phyloP scores from a whole-genome alignment of 2,329 filamentous ascomycete genomes.

The Phoma herbarum region DNA sequence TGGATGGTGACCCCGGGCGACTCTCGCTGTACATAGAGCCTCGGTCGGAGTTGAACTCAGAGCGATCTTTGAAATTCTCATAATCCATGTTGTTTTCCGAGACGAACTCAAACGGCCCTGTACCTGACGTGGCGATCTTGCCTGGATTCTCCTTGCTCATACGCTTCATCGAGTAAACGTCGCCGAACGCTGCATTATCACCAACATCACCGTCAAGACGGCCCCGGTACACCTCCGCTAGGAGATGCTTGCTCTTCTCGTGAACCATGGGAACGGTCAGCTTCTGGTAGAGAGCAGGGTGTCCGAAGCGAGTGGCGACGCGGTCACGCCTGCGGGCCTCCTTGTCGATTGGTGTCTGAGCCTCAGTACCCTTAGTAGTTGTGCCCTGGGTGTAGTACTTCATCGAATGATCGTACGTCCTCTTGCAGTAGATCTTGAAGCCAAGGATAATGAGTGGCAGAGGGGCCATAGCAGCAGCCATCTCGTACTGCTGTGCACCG shows the following conservation, averaged over 20 bases:
- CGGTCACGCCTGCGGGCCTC: slow-evolving; percentile 66
- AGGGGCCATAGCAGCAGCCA: slow-evolving; percentile 75
- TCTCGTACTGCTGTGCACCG: slow-evolving; percentile 51
- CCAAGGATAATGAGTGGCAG: slow-evolving; percentile 78
- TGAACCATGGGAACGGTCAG: slow-evolving; percentile 96
- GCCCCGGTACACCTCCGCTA: slow-evolving; percentile 86
- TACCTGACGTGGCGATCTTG: slow-evolving; percentile 51
- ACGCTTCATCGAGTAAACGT: slow-evolving; percentile 80
- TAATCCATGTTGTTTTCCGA: slow-evolving; percentile 88
- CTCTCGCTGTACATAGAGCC: slow-evolving; percentile 66
- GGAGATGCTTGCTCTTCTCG: slow-evolving; percentile 83
- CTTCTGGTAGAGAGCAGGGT: slow-evolving; percentile 88
- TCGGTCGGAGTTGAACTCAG: slow-evolving; percentile 86
- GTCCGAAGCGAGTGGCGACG: slow-evolving; percentile 79
- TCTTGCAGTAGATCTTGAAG: slow-evolving; percentile 88
- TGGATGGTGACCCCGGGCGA: slow-evolving; percentile 67
- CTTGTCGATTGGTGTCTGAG: slow-evolving; percentile 51
- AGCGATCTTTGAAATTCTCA: slow-evolving; percentile 87
- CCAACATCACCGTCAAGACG: slow-evolving; percentile 70
- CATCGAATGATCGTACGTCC: slow-evolving; percentile 78
- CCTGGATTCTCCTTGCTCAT: slow-evolving; percentile 72
- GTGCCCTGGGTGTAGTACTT: slow-evolving; percentile 79
- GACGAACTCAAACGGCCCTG: slow-evolving; percentile 83
- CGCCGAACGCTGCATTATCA: slow-evolving; percentile 77
- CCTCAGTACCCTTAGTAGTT: slow-evolving; percentile 60